Percentiles rank a stretch among this genome's conserved stretches.
Evolutionary conservation across 345 rosid genomes (phyloP).

Genomic region (Theobroma cacao): DNA sequence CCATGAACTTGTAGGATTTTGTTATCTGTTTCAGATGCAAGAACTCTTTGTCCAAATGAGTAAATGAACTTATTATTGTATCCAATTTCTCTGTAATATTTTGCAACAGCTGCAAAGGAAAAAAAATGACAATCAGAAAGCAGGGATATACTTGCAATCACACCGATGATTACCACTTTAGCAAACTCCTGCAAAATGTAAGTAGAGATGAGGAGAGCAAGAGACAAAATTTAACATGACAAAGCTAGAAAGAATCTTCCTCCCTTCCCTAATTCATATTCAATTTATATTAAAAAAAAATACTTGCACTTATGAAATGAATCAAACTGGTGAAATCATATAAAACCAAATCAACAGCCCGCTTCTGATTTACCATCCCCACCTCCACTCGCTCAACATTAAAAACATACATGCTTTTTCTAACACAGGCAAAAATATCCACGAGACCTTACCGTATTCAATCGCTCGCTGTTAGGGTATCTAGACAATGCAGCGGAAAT

Average conservation of each 20-base stretch:
- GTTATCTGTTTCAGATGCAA: constrained; percentile 71
- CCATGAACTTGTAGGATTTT: constrained; percentile 64
- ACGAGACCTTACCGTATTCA: constrained; percentile 58
- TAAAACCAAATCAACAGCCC: neutral
- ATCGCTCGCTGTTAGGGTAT: constrained; percentile 81
- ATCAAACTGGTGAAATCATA: neutral
- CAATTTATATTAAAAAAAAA: neutral
- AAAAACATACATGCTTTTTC: neutral
- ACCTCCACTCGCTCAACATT: neutral
- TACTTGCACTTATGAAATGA: neutral
- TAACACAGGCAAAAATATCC: neutral
- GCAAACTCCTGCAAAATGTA: neutral
- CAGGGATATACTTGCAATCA: neutral
- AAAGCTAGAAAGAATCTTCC: neutral
- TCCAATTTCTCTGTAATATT: constrained; percentile 78
- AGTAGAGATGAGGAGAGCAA: constrained; percentile 13
- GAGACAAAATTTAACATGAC: constrained; percentile 6
- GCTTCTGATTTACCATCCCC: neutral
- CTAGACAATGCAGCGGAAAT: constrained; percentile 74
- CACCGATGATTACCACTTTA: neutral
- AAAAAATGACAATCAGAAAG: constrained; percentile 10
- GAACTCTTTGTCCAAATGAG: constrained; percentile 89
- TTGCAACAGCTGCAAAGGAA: constrained; percentile 73
- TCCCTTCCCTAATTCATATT: neutral
- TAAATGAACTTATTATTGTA: constrained; percentile 71